Conservation (phyloP, 768 basidiomycete species). For the Cyclocybe aegerita region DNA sequence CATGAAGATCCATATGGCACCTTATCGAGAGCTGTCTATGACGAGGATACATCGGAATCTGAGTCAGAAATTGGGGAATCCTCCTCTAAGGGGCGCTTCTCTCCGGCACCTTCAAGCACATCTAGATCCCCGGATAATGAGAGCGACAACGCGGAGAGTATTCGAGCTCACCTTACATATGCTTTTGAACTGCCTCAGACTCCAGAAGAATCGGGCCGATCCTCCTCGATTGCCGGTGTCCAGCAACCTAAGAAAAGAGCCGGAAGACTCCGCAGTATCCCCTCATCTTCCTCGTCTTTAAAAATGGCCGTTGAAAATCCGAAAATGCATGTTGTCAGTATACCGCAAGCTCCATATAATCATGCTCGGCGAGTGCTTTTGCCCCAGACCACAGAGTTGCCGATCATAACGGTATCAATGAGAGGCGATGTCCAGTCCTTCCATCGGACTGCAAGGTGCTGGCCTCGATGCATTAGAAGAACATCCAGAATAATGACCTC, state of each 20-base stretch:
- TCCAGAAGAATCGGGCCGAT: too few relatives aligned
- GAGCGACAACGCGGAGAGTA: too few relatives aligned
- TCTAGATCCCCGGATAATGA: neutral
- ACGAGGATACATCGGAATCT: conserved; percentile 4
- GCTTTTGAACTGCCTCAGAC: neutral
- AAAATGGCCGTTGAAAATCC: neutral
- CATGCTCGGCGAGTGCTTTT: conserved; percentile 28
- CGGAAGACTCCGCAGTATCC: too few relatives aligned
- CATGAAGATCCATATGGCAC: neutral
- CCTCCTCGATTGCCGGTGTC: too few relatives aligned
- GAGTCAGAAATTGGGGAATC: neutral
- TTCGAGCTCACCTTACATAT: neutral
- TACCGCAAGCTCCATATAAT: conserved; percentile 23
- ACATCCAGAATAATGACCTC: neutral
- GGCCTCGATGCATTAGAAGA: neutral
- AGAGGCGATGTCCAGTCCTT: conserved; percentile 45
- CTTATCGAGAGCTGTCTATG: conserved; percentile 4
- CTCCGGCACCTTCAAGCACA: too few relatives aligned
- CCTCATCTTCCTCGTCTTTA: too few relatives aligned
- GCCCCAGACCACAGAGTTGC: conserved; percentile 23
- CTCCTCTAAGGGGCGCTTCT: neutral
- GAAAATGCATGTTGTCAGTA: neutral
- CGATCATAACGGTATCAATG: conserved; percentile 46
- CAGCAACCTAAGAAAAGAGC: too few relatives aligned
- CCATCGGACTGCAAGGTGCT: conserved; percentile 27